Evolutionary conservation across 106 monocot genomes (phyloP), one percentile per base, ranked within the genome.

Genomic region (Dioscorea zingiberensis): DNA sequence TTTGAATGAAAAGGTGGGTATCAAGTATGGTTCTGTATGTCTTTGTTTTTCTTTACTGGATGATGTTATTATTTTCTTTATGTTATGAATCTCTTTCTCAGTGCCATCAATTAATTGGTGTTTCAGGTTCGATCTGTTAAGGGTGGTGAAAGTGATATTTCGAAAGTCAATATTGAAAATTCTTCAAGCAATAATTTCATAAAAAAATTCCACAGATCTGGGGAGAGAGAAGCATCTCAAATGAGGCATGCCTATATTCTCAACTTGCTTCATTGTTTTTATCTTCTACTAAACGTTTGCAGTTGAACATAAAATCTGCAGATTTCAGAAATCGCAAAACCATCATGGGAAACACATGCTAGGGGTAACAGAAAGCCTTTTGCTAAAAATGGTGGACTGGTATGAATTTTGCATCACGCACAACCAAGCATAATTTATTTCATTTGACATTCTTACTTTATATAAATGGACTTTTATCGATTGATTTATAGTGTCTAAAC

Each of bases 321-420:
- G 83, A 66, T 73, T 73, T 65, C 82, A 66, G 55, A 82, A 77
- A 28, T 58, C 67, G 26, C 54, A 68, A 45, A 18, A 23, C 62
- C 64, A 47, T 74, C 48, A 77, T 21, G 21, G 22, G 32, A 58
- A 61, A 48, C 25, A 57, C 25, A 57, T 60, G 27, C 53, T 47
- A 81, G 54, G 47, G 55, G 58, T 44, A 68, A 53, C 47, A 29
- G 22, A 32, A 58, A 38, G n/a, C 56, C 64, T 47, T 60, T 28
- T 48, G 59, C 27, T 25, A 77, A 22, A 25, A 70, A 64, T 61
- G 32, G 66, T 32, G 55, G 66, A 51, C 70, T 14, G 77, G 82
- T 51, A 38, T 80, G 7, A 44, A n/a, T 25, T 53, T 15, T 17
- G 22, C 27, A 54, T 27, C 24, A 16, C 14, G n/a, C 23, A n/a